phyloP scores from a whole-genome alignment of 1,284 basidiomycete genomes.

The Cutaneotrichosporon dermatis region DNA sequence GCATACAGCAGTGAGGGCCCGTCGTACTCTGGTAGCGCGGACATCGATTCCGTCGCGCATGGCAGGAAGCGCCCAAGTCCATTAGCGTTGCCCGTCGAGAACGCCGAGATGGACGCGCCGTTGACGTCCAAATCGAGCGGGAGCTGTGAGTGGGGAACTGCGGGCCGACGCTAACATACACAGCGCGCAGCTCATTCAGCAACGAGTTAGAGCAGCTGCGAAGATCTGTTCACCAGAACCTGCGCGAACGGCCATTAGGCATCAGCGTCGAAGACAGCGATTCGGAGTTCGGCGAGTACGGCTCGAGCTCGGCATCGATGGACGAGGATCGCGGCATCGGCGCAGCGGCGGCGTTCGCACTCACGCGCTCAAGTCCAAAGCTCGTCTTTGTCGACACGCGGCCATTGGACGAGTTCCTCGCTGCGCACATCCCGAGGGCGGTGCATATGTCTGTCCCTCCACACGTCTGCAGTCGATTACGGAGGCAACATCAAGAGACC shows the following conservation, averaged over 20 bases:
- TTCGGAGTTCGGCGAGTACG: conserved; percentile 6
- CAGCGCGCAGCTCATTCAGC: conserved; percentile 22
- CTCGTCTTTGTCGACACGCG: conserved; percentile 71
- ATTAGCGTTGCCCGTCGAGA: background rate
- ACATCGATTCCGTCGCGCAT: background rate
- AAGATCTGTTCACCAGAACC: conserved; percentile 33
- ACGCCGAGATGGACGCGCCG: conserved; percentile 1
- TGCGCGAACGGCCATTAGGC: conserved; percentile 31
- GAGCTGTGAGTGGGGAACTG: conserved; percentile 4
- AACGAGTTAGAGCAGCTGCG: conserved; percentile 36
- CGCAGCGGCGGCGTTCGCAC: conserved; percentile 14
- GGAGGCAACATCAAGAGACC: conserved; percentile 51
- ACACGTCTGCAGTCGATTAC: conserved; percentile 75
- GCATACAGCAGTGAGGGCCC: background rate
- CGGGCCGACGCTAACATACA: background rate
- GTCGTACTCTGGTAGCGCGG: too few species aligned
- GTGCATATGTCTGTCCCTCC: conserved; percentile 78
- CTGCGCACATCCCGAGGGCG: conserved; percentile 61
- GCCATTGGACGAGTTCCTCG: conserved; percentile 60
- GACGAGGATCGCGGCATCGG: conserved; percentile 15
- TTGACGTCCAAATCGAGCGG: conserved; percentile 6
- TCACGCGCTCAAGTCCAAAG: conserved; percentile 15
- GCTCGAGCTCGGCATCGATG: background rate
- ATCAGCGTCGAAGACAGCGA: conserved; percentile 18
- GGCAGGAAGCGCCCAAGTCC: conserved; percentile 7